A percentile compares a stretch with the other conserved stretches of the same genome.
These are phyloP conservation scores for Canariomyces notabilis DNA, from an alignment of 2,329 filamentous ascomycete genomes.

Conservation along the genomic window DNA sequence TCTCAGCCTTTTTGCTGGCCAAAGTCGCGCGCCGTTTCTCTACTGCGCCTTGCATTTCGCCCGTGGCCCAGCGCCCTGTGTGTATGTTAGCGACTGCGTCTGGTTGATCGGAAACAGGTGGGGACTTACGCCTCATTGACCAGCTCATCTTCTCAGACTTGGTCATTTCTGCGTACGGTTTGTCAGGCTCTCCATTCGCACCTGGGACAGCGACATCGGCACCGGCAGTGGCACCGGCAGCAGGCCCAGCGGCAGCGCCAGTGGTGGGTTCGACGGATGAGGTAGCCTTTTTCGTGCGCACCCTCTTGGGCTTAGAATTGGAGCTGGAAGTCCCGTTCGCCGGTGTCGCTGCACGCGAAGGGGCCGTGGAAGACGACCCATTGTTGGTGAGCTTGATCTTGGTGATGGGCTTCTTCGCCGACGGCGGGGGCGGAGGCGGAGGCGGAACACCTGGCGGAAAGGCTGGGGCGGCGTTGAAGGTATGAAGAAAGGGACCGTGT, in stretches of 20 bases:
- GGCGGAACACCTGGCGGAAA: constrained; percentile 19
- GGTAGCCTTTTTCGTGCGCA: constrained; percentile 16
- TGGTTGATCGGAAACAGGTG: not conserved
- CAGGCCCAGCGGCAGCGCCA: too few species aligned
- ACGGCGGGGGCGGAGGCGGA: constrained; percentile 18
- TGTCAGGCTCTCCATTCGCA: constrained; percentile 30
- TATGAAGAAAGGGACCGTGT: constrained; percentile 21
- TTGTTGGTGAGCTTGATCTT: constrained; percentile 26
- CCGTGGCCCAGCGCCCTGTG: constrained; percentile 25
- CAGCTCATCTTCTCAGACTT: constrained; percentile 64
- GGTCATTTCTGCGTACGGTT: constrained; percentile 57
- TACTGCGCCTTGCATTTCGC: constrained; percentile 26
- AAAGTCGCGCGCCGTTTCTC: constrained; percentile 26
- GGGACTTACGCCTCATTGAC: constrained; percentile 56
- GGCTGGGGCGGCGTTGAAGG: constrained; percentile 22
- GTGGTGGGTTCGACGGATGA: constrained; percentile 8
- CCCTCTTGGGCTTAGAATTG: constrained; percentile 12
- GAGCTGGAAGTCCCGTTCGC: constrained; percentile 13
- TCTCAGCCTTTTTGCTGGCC: constrained; percentile 26
- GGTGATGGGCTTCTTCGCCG: constrained; percentile 25
- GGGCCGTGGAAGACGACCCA: constrained; percentile 10
- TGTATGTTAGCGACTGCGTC: constrained; percentile 10
- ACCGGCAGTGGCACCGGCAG: too few species aligned
- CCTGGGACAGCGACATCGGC: not conserved
- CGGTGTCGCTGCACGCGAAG: constrained; percentile 18